A percentile compares a stretch with the other conserved stretches of the same genome.
Evolutionary conservation across 2,329 filamentous ascomycete genomes (phyloP).

Genomic region (Scedosporium aurantiacum): DNA sequence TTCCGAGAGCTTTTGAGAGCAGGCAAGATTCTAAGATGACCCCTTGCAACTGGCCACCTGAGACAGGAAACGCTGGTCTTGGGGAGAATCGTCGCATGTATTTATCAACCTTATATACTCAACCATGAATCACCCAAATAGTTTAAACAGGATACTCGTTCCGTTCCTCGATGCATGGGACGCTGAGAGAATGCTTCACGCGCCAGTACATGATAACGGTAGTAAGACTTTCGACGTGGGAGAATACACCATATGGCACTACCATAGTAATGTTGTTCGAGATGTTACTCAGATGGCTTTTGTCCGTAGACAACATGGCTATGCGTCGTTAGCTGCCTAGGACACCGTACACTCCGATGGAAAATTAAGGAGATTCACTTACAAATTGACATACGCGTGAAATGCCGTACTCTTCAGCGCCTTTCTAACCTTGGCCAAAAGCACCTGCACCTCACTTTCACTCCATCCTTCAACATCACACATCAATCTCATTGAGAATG

Average conservation of each 20-base stretch:
- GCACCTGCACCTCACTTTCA: slow-evolving; percentile 15
- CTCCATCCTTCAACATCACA: slow-evolving; percentile 18
- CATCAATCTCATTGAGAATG: slow-evolving; percentile 14
- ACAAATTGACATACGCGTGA: slow-evolving; percentile 17
- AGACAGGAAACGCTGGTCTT: too few species aligned
- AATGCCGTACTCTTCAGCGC: slow-evolving; percentile 17
- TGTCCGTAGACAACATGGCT: slow-evolving; percentile 13
- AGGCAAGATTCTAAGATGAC: background rate
- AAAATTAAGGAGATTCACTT: slow-evolving; percentile 5
- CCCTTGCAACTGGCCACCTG: too few species aligned
- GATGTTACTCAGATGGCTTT: slow-evolving; percentile 1
- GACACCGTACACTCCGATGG: background rate
- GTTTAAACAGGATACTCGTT: too few species aligned
- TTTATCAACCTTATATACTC: too few species aligned
- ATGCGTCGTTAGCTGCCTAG: background rate
- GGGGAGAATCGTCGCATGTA: too few species aligned
- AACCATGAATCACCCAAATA: too few species aligned
- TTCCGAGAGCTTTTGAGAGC: slow-evolving; percentile 12
- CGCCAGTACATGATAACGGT: too few species aligned
- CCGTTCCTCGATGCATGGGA: too few species aligned
- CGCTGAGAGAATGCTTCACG: too few species aligned
- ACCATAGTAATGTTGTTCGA: too few species aligned
- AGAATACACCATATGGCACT: too few species aligned
- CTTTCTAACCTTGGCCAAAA: slow-evolving; percentile 17
- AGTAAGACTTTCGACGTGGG: too few species aligned